phyloP scores from a whole-genome alignment of 306 rosid genomes.

The Boehmeria nivea region DNA sequence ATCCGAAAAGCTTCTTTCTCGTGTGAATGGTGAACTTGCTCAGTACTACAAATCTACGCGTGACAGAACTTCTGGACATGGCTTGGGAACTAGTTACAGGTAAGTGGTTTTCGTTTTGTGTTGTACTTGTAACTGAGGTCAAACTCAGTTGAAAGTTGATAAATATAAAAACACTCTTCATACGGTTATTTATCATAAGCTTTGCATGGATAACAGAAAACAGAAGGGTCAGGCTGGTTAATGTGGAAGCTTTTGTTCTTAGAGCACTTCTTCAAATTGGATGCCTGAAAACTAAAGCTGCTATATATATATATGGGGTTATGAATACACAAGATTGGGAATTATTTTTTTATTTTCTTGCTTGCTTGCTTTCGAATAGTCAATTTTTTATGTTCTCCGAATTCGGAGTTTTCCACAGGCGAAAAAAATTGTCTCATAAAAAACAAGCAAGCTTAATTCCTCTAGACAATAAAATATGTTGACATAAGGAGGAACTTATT shows the following conservation, averaged over 20 bases:
- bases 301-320: no score
- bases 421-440: no score
- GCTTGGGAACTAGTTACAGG: conserved; percentile 20
- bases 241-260: conserved; percentile 42
- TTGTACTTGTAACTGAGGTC: not conserved
- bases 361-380: no score
- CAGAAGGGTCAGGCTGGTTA: conserved; percentile 8
- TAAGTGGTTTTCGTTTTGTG: conserved; percentile 10
- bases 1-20: conserved; percentile 54
- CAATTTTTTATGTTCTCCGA: no score
- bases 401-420: no score
- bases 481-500: no score
- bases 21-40: conserved; percentile 52
- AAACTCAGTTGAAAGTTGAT: not conserved
- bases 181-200: not conserved
- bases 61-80: conserved; percentile 20
- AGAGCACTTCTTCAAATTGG: no score
- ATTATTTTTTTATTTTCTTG: no score
- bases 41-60: conserved; percentile 36
- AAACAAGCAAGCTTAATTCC: no score
- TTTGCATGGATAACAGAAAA: not conserved
- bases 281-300: no score
- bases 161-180: not conserved
- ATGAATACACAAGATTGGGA: no score
- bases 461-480: no score